A percentile compares a stretch with the other conserved stretches of the same genome.
Conservation (phyloP, 345 rosid species). For the Excoecaria cochinchinensis region DNA sequence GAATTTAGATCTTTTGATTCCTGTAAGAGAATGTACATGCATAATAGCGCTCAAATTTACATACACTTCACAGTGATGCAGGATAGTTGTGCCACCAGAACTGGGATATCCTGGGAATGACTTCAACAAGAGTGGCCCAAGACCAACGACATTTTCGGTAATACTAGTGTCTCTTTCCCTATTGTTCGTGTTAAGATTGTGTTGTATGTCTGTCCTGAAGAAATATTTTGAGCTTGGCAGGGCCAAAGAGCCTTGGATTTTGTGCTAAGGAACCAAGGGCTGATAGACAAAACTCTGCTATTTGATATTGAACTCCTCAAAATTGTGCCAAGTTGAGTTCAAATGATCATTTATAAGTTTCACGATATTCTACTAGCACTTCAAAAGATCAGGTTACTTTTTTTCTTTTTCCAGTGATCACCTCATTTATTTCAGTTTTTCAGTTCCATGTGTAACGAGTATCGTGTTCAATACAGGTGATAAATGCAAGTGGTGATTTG, state of each 20-base stretch:
- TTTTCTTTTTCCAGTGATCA: neutral
- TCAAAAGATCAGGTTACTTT: slow-evolving; percentile 18
- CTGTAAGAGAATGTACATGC: neutral
- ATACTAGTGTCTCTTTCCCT: slow-evolving; percentile 22
- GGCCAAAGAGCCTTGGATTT: slow-evolving; percentile 95
- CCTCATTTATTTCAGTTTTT: neutral
- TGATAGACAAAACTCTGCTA: slow-evolving; percentile 89
- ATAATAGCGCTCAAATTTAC: slow-evolving; percentile 24
- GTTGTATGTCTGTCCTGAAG: neutral
- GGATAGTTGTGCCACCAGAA: slow-evolving; percentile 96
- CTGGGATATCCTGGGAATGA: slow-evolving; percentile 91
- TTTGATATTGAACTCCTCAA: slow-evolving; percentile 93
- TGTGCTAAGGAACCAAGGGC: slow-evolving; percentile 91
- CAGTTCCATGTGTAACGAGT: neutral
- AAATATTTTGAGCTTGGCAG: slow-evolving; percentile 35
- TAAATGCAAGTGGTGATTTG: neutral
- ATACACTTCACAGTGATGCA: slow-evolving; percentile 53
- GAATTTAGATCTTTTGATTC: slow-evolving; percentile 1
- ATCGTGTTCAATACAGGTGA: slow-evolving; percentile 10
- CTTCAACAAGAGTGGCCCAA: slow-evolving; percentile 75
- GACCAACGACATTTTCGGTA: slow-evolving; percentile 89
- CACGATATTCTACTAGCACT: neutral
- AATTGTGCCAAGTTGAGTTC: slow-evolving; percentile 44
- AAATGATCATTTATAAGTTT: slow-evolving; percentile 20
- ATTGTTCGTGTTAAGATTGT: neutral